These are phyloP conservation scores for Stylosanthes scabra DNA, from an alignment of 331 rosid genomes.

Conservation along the genomic window DNA sequence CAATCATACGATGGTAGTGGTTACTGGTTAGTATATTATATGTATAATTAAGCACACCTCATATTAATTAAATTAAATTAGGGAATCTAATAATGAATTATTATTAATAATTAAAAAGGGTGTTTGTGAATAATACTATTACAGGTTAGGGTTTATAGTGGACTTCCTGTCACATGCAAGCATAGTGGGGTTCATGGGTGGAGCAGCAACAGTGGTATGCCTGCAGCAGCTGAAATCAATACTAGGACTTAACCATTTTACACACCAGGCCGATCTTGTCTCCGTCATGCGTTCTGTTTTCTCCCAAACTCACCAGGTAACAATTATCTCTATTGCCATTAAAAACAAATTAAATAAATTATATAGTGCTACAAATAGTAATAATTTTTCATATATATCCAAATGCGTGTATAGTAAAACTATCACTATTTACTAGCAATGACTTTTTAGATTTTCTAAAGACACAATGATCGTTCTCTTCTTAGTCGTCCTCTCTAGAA, in stretches of 20 bases:
- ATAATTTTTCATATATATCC: no score
- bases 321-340: no score
- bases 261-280: conserved; percentile 73
- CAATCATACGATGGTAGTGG: conserved; percentile 35
- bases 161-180: conserved; percentile 97
- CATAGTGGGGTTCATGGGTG: conserved; percentile 98
- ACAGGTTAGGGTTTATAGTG: conserved; percentile 88
- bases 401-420: no score
- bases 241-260: conserved; percentile 81
- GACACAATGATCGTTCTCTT: no score
- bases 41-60: background rate
- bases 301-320: conserved; percentile 85
- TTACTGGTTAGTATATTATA: no score
- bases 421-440: no score
- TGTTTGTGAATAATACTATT: no score
- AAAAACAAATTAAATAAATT: no score
- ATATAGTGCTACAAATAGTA: no score
- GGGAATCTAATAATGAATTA: background rate
- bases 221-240: conserved; percentile 88
- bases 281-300: conserved; percentile 90
- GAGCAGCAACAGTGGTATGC: conserved; percentile 93
- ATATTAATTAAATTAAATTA: background rate
- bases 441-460: no score
- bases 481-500: no score
- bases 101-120: no score